These are phyloP conservation scores for Eutrema japonicum DNA, from an alignment of 345 rosid species.

Conservation along the genomic window DNA sequence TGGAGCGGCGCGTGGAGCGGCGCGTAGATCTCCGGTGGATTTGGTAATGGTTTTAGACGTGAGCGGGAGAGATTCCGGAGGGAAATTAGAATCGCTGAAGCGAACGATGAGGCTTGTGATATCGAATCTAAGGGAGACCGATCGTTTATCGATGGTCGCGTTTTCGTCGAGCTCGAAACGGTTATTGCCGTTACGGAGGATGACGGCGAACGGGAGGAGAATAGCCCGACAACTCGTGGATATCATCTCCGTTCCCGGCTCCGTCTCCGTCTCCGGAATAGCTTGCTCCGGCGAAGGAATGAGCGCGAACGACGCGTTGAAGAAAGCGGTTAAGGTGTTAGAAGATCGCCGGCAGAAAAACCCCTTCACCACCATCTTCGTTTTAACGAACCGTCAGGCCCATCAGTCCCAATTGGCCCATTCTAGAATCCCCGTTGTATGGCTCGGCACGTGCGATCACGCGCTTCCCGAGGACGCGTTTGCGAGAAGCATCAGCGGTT, in stretches of 20 bases:
- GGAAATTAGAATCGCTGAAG: conserved; percentile 59
- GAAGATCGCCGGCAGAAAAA: conserved; percentile 87
- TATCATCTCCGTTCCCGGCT: conserved; percentile 39
- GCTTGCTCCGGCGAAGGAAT: conserved; percentile 58
- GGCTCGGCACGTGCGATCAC: conserved; percentile 42
- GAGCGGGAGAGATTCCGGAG: conserved; percentile 54
- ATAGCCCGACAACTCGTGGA: conserved; percentile 71
- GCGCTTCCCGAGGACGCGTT: conserved; percentile 55
- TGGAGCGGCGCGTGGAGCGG: conserved; percentile 32
- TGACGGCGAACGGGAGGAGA: conserved; percentile 74
- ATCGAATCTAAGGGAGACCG: conserved; percentile 59
- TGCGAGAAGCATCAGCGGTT: conserved; percentile 47
- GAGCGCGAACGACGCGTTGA: conserved; percentile 73
- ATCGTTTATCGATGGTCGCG: conserved; percentile 81
- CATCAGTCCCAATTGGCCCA: conserved; percentile 39
- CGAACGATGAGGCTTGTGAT: conserved; percentile 65
- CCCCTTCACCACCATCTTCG: conserved; percentile 59
- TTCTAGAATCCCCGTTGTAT: conserved; percentile 52
- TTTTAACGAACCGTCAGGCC: conserved; percentile 60
- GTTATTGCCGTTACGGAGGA: conserved; percentile 64
- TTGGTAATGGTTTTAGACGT: conserved; percentile 71
- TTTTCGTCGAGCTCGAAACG: conserved; percentile 76
- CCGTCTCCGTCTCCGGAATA: conserved; percentile 51
- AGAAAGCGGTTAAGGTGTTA: conserved; percentile 82
- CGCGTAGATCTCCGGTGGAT: conserved; percentile 68